Evolutionary conservation across 2,329 filamentous ascomycete genomes (phyloP).

Genomic region (Aspergillus jensenii): DNA sequence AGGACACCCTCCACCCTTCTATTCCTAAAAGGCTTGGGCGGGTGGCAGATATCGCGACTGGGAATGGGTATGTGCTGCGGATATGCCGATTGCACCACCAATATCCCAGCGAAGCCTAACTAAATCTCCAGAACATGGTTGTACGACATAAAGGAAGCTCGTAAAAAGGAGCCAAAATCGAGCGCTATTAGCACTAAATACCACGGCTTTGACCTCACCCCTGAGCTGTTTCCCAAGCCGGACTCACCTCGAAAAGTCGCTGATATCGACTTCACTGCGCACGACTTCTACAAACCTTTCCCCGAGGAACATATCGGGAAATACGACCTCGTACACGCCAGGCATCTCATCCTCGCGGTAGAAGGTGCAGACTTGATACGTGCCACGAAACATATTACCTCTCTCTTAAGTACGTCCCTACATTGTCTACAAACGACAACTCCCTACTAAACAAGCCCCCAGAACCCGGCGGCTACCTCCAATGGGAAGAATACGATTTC

Average conservation of each 20-base stretch:
- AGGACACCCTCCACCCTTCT: not conserved
- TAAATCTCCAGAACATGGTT: not conserved
- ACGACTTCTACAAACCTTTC: constrained; percentile 6
- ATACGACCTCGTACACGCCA: constrained; percentile 5
- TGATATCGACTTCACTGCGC: constrained; percentile 1
- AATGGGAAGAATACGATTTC: constrained; percentile 13
- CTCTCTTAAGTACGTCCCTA: not conserved
- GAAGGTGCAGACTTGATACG: not conserved
- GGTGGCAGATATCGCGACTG: constrained; percentile 3
- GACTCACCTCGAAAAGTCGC: not conserved
- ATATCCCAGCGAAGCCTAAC: not conserved
- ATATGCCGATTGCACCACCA: too few species aligned
- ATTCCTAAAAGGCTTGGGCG: not conserved
- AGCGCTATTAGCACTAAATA: not conserved
- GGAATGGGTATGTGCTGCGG: not conserved
- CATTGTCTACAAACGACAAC: not conserved
- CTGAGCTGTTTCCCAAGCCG: not conserved
- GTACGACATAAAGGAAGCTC: not conserved
- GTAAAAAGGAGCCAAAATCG: not conserved
- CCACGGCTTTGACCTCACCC: constrained; percentile 1
- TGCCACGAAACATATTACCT: not conserved
- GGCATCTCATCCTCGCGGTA: not conserved
- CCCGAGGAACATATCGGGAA: constrained; percentile 1
- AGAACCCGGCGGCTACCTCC: constrained; percentile 8
- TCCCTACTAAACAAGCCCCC: not conserved